Evolutionary conservation across 1,284 basidiomycete genomes (phyloP).

Genomic region (Xerocomus minutiporus): DNA sequence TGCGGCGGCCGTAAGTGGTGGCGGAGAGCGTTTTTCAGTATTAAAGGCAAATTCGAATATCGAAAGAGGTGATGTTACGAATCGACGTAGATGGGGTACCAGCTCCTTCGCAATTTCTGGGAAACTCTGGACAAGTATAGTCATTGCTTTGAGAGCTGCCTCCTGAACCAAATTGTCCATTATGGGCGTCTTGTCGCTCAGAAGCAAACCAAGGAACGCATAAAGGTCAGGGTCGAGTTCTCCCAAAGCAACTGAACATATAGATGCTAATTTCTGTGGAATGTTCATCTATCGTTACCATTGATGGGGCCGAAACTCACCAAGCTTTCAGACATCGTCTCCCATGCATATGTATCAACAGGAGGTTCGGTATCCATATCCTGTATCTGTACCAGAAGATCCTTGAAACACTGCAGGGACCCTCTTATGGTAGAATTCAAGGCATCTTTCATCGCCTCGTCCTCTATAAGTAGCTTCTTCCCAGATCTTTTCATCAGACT

Average conservation of each 20-base stretch:
- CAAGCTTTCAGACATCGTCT: constrained; percentile 81
- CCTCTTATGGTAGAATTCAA: constrained; percentile 51
- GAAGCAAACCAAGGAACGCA: constrained; percentile 65
- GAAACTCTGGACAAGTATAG: constrained; percentile 81
- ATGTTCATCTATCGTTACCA: not conserved
- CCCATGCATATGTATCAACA: constrained; percentile 80
- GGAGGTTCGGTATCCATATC: constrained; percentile 75
- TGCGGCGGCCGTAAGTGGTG: constrained; percentile 79
- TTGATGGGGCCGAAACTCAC: constrained; percentile 33
- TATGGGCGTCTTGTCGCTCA: constrained; percentile 80
- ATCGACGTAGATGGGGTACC: constrained; percentile 79
- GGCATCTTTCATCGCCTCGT: constrained; percentile 39
- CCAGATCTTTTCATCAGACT: constrained; percentile 55
- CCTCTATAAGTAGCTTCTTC: constrained; percentile 31
- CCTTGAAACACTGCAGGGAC: constrained; percentile 69
- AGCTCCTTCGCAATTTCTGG: constrained; percentile 74
- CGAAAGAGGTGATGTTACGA: constrained; percentile 83
- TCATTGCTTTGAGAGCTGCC: constrained; percentile 78
- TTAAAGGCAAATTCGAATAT: constrained; percentile 86
- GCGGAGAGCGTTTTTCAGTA: constrained; percentile 66
- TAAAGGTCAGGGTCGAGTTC: constrained; percentile 71
- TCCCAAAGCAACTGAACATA: constrained; percentile 74
- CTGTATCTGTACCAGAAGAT: constrained; percentile 69
- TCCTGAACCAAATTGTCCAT: constrained; percentile 80
- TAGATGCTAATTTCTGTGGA: constrained; percentile 80